These are phyloP conservation scores for Dacryopinax primogenitus DNA, from an alignment of 768 basidiomycete species.

Conservation along the genomic window DNA sequence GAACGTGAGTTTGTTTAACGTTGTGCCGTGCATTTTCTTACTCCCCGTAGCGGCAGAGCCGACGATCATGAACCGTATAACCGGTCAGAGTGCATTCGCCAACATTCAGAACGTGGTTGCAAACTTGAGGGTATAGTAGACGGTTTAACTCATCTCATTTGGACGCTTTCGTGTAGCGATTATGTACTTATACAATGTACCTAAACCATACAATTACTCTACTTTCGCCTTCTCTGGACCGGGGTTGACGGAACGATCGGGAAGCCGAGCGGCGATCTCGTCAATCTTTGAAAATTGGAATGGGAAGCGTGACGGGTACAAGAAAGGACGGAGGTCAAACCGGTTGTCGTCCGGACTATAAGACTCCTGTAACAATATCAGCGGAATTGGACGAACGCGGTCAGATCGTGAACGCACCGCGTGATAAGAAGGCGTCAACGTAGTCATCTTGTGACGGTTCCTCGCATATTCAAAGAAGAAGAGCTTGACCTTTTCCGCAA, in stretches of 20 bases:
- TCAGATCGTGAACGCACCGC: constrained; percentile 45
- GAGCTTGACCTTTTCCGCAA: constrained; percentile 91
- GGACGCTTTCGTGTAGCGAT: background rate
- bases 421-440: constrained; percentile 84
- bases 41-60: constrained; percentile 51
- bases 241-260: constrained; percentile 44
- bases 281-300: constrained; percentile 98
- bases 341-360: constrained; percentile 96
- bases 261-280: constrained; percentile 59
- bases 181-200: constrained; percentile 13
- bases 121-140: background rate
- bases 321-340: constrained; percentile 90
- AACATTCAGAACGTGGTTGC: constrained; percentile 3
- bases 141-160: background rate
- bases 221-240: constrained; percentile 27
- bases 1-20: constrained; percentile 49
- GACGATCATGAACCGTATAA: constrained; percentile 84
- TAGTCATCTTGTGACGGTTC: constrained; percentile 98
- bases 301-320: constrained; percentile 87
- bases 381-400: constrained; percentile 9
- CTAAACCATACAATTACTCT: constrained; percentile 20
- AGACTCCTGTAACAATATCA: constrained; percentile 48
- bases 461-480: constrained; percentile 96
- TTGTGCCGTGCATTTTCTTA: constrained; percentile 11
- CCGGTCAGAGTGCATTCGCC: constrained; percentile 60